phyloP scores from a whole-genome alignment of 176 grass and related monocot genomes.

The Zea mays region DNA sequence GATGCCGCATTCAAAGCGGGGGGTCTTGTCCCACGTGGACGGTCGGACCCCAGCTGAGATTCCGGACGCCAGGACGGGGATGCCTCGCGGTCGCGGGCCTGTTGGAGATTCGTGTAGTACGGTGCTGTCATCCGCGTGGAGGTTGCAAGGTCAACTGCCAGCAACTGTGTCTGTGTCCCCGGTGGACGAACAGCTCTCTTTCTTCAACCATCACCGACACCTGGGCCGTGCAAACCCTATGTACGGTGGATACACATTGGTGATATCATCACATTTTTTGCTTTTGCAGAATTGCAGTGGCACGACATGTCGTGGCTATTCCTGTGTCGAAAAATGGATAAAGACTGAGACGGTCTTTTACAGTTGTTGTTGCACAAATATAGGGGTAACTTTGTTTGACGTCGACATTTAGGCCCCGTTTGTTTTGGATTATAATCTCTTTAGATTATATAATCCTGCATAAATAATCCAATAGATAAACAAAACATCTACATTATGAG shows the following conservation, averaged over 20 bases:
- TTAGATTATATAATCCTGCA: too few relatives aligned
- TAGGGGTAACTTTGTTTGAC: too few relatives aligned
- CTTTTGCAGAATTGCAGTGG: background rate
- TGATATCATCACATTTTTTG: background rate
- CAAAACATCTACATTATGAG: too few relatives aligned
- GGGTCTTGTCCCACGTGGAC: conserved; percentile 11
- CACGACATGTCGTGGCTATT: background rate
- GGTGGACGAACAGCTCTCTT: conserved; percentile 21
- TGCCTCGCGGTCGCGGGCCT: background rate
- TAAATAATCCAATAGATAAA: too few relatives aligned
- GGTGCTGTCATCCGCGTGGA: background rate
- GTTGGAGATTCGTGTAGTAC: conserved; percentile 38
- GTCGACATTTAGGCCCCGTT: too few relatives aligned
- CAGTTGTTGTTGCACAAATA: too few relatives aligned
- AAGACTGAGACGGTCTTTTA: too few relatives aligned
- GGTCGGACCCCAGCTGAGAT: conserved; percentile 15
- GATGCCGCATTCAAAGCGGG: background rate
- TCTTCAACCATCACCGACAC: conserved; percentile 4
- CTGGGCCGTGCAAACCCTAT: background rate
- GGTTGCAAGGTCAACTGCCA: conserved; percentile 23
- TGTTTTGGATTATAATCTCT: too few relatives aligned
- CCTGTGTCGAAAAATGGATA: background rate
- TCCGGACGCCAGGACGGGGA: conserved; percentile 27
- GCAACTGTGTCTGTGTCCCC: background rate
- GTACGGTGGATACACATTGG: background rate